phyloP scores from a whole-genome alignment of 345 rosid genomes.

The Aegle marmelos region DNA sequence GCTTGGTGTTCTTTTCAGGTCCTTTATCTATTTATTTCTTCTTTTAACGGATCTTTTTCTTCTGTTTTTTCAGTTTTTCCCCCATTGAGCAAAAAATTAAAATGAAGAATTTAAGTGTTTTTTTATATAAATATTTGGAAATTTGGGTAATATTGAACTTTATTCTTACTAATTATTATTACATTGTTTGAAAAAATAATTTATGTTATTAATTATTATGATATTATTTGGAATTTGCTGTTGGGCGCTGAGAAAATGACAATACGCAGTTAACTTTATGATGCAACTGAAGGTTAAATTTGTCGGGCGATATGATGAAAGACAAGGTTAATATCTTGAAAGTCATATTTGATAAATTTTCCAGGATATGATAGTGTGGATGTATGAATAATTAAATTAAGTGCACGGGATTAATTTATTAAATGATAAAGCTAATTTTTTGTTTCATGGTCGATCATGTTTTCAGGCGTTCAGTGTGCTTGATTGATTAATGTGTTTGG shows the following conservation, averaged over 20 bases:
- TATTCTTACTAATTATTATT: background rate
- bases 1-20: constrained; percentile 66
- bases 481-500: background rate
- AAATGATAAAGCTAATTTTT: background rate
- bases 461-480: background rate
- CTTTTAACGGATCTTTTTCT: background rate
- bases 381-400: background rate
- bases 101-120: background rate
- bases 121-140: background rate
- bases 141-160: background rate
- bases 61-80: too few species aligned
- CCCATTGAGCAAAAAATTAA: background rate
- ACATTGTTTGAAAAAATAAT: background rate
- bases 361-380: too few species aligned
- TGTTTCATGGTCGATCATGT: background rate
- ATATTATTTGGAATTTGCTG: background rate
- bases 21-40: background rate
- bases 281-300: background rate
- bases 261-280: background rate
- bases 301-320: background rate
- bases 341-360: background rate
- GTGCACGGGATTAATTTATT: background rate
- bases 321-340: background rate
- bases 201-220: background rate
- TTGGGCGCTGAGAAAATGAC: background rate